These are phyloP conservation scores for Fusarium irregulare DNA, from an alignment of 2,329 filamentous ascomycete genomes.

Conservation along the genomic window DNA sequence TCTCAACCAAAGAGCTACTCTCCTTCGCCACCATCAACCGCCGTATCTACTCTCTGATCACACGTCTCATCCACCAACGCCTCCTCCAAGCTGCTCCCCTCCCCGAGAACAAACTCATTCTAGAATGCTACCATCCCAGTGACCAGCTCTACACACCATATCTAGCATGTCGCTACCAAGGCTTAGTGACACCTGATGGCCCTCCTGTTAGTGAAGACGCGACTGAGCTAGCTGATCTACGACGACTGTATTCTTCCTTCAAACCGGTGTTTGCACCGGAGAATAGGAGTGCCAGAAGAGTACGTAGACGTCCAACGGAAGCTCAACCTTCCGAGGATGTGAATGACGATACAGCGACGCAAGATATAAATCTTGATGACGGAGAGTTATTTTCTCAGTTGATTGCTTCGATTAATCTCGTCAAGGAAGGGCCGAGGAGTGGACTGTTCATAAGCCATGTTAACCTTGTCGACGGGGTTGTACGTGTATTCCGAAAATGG, in stretches of 20 bases:
- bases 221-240: conserved; percentile 55
- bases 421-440: conserved; percentile 70
- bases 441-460: conserved; percentile 73
- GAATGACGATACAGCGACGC: conserved; percentile 61
- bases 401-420: conserved; percentile 74
- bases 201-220: conserved; percentile 8
- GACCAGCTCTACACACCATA: conserved; percentile 76
- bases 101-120: conserved; percentile 68
- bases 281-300: conserved; percentile 53
- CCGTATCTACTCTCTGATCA: conserved; percentile 71
- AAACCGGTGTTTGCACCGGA: conserved; percentile 70
- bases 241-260: conserved; percentile 76
- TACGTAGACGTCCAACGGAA: conserved; percentile 19
- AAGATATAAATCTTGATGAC: conserved; percentile 73
- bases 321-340: conserved; percentile 14
- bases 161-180: conserved; percentile 73
- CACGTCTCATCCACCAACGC: conserved; percentile 73
- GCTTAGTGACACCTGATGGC: conserved; percentile 57
- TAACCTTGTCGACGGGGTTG: conserved; percentile 73
- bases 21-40: conserved; percentile 68
- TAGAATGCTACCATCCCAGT: conserved; percentile 82
- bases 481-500: conserved; percentile 81
- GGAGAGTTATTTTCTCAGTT: conserved; percentile 81
- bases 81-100: conserved; percentile 56
- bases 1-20: conserved; percentile 65